phyloP scores from a whole-genome alignment of 2,329 filamentous ascomycete species.

The Cadophora sp. region DNA sequence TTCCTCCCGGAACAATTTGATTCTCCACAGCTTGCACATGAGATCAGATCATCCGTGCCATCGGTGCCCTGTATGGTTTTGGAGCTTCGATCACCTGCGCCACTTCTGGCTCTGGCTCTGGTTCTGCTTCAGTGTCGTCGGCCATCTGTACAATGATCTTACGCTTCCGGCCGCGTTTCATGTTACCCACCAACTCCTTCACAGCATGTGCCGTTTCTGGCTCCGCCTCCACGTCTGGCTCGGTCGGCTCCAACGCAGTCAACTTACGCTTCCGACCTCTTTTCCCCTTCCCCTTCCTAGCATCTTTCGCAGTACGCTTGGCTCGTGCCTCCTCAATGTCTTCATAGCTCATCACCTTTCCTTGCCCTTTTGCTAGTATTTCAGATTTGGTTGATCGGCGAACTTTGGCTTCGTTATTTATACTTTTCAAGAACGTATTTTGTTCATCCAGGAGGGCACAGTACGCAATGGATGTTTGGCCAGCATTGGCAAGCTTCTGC shows the following conservation, averaged over 20 bases:
- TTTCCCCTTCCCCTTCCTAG: conserved; percentile 28
- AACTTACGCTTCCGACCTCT: conserved; percentile 29
- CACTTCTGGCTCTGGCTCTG: conserved; percentile 21
- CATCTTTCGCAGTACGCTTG: conserved; percentile 20
- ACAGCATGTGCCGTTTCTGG: conserved; percentile 7
- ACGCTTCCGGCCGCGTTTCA: conserved; percentile 1
- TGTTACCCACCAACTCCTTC: not conserved
- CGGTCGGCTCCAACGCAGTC: conserved; percentile 21
- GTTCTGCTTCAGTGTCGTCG: not conserved
- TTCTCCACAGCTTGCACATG: no score
- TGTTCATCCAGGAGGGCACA: conserved; percentile 42
- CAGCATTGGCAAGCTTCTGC: conserved; percentile 38
- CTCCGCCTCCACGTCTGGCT: conserved; percentile 21
- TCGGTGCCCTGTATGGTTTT: conserved; percentile 10
- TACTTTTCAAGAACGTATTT: conserved; percentile 34
- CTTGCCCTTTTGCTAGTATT: conserved; percentile 28
- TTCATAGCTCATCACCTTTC: conserved; percentile 44
- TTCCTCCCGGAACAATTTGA: not conserved
- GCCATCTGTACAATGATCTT: not conserved
- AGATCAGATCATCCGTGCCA: conserved; percentile 19
- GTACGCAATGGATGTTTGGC: conserved; percentile 37
- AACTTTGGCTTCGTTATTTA: conserved; percentile 33
- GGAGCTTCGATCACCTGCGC: conserved; percentile 5
- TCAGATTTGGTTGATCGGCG: conserved; percentile 28
- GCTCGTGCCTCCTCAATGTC: conserved; percentile 37